These are phyloP conservation scores for Rosellinia necatrix DNA, from an alignment of 2,329 filamentous ascomycete genomes.

Conservation along the genomic window DNA sequence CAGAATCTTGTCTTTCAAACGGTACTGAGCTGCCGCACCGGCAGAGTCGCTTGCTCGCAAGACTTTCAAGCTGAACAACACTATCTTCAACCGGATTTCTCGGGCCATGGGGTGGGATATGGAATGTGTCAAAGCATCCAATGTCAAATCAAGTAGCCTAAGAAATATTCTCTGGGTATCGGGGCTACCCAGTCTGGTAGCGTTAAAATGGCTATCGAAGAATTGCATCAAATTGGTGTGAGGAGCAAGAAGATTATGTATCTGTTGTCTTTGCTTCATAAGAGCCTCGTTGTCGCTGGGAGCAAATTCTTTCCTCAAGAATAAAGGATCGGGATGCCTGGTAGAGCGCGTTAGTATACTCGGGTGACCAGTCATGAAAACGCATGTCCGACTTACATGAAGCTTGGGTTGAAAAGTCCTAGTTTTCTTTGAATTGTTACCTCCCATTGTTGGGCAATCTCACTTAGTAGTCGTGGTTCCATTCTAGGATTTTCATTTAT, in stretches of 20 bases:
- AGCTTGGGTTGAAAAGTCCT: constrained; percentile 77
- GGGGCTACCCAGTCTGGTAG: constrained; percentile 80
- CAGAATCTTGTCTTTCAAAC: constrained; percentile 85
- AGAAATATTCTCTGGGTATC: constrained; percentile 83
- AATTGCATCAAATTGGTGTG: constrained; percentile 88
- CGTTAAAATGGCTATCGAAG: constrained; percentile 92
- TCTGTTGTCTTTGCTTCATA: constrained; percentile 74
- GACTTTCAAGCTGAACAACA: constrained; percentile 81
- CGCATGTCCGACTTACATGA: constrained; percentile 59
- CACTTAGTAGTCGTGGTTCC: constrained; percentile 81
- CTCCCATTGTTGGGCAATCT: constrained; percentile 92
- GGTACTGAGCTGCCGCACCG: constrained; percentile 69
- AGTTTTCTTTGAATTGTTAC: constrained; percentile 74
- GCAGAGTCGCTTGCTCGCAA: constrained; percentile 73
- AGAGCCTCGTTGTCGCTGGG: constrained; percentile 82
- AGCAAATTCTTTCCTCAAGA: constrained; percentile 87
- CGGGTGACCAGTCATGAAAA: neutral
- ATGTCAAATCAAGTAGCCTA: constrained; percentile 77
- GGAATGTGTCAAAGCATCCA: constrained; percentile 73
- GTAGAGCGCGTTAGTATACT: constrained; percentile 43
- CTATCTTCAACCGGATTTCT: constrained; percentile 87
- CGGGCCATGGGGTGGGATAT: constrained; percentile 83
- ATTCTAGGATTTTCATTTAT: constrained; percentile 94
- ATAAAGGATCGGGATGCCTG: constrained; percentile 84
- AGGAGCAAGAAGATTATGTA: constrained; percentile 83